Evolutionary conservation across 768 basidiomycete genomes (phyloP), one percentile per base, ranked within the genome.

Genomic region (Hemileccinum rubropunctum): DNA sequence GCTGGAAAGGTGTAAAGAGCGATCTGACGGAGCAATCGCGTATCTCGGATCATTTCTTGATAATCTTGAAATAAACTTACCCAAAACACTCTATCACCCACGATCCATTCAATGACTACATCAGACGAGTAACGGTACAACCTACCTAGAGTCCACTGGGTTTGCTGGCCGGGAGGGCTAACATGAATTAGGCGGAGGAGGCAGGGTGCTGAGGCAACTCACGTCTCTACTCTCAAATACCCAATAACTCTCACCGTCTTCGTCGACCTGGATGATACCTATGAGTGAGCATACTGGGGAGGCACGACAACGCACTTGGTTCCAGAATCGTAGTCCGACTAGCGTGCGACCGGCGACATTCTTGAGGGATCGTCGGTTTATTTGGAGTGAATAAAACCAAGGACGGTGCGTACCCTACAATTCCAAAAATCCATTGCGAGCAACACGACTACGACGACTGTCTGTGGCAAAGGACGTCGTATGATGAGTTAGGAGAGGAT

Each of bases 401-500:
- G 42, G 18, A 47, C 9, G 33, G 41, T 26, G 52, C 81, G 52
- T 62, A 93, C 91, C 66, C 94, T 76, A 58, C 91, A 93, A 60
- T 95, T 98, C 97, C 95, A 99, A 68, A 99, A 99, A 71, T 99
- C 97, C 82, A 95, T 88, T 0, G 95, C 89, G 21, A 99, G 81
- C 14, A 99, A 75, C 2, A 98, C 85, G 18, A 98, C 97, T 0
- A 98, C 95, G 9, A 82, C 69, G 4, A 99, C 95, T 21, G 94
- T 95, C 83, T 86, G 60, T 23, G 6, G 23, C 23, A 23, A 23
- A 23, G 23, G 23, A 45, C 37, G 41, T 18, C 15, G 33, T 20
- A 36, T 47, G 37, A 44, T 18, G 46, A 17, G 38, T 9, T 33
- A 38, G 41, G 32, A 7, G 6, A 38, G 15, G 38, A 20, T 17